Evolutionary conservation across 768 basidiomycete species (phyloP).

Genomic region (Russula dissimulans): DNA sequence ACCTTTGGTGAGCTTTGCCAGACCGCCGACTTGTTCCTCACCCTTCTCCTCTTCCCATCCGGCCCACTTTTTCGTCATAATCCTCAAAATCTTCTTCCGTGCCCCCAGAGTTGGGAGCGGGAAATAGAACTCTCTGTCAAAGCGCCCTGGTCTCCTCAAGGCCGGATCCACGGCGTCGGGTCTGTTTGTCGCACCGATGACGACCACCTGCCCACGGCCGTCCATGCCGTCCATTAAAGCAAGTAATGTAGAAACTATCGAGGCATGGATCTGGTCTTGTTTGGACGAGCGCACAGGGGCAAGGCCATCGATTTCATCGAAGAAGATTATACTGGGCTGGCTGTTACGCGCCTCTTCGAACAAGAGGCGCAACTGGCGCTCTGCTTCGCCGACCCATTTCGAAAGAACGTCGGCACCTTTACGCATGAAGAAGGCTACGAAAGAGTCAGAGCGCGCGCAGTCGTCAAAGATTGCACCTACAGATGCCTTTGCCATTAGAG

Average conservation of each 20-base stretch:
- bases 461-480: conserved; percentile 37
- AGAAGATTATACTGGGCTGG: conserved; percentile 97
- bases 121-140: conserved; percentile 98
- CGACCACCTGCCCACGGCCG: conserved; percentile 91
- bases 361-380: conserved; percentile 85
- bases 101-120: conserved; percentile 80
- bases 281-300: conserved; percentile 98
- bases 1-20: conserved; percentile 89
- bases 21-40: conserved; percentile 44
- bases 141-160: conserved; percentile 84
- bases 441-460: neutral
- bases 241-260: conserved; percentile 89
- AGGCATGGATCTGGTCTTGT: conserved; percentile 98
- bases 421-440: conserved; percentile 94
- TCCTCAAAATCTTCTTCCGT: conserved; percentile 76
- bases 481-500: conserved; percentile 77
- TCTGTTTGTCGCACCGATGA: conserved; percentile 96
- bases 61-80: conserved; percentile 86
- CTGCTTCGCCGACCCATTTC: conserved; percentile 99
- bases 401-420: conserved; percentile 97
- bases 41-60: conserved; percentile 58
- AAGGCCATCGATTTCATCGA: conserved; percentile 98
- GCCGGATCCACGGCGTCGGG: conserved; percentile 99
- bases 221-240: conserved; percentile 99
- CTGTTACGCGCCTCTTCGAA: conserved; percentile 92